These are phyloP conservation scores for Glycyrrhiza uralensis DNA, from an alignment of 306 rosid species.

Conservation along the genomic window DNA sequence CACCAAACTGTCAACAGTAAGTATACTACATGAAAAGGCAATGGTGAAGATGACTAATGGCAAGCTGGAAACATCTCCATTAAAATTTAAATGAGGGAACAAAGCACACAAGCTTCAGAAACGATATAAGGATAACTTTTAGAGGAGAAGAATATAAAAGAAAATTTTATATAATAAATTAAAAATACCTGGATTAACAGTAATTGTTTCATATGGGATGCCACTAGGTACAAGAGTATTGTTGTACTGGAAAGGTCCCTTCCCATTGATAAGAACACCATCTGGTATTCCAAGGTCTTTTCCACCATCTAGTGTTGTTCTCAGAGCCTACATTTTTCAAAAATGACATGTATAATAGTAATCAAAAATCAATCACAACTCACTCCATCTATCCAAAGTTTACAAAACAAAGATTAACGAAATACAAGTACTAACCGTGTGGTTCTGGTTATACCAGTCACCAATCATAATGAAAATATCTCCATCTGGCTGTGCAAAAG, in stretches of 20 bases:
- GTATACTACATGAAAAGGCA: slow-evolving; percentile 1
- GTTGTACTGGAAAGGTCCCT: slow-evolving; percentile 87
- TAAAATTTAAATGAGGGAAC: not conserved
- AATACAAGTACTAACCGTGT: slow-evolving; percentile 50
- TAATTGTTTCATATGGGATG: slow-evolving; percentile 48
- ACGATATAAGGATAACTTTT: not conserved
- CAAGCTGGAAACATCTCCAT: not conserved
- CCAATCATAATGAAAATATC: slow-evolving; percentile 72
- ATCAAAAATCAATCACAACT: not conserved
- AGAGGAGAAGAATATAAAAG: not conserved
- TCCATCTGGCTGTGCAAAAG: slow-evolving; percentile 68
- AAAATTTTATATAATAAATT: not conserved
- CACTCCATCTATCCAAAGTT: not conserved
- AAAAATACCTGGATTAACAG: slow-evolving; percentile 82
- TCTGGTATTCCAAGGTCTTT: slow-evolving; percentile 77
- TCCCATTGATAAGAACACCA: slow-evolving; percentile 93
- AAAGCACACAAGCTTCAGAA: not conserved
- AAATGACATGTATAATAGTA: not conserved
- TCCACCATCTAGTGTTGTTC: slow-evolving; percentile 62
- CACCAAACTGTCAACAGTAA: not conserved
- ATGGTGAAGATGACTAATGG: not conserved
- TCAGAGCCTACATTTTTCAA: slow-evolving; percentile 49
- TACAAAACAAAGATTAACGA: not conserved
- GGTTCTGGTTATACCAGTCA: slow-evolving; percentile 73
- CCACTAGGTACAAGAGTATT: slow-evolving; percentile 69